Evolutionary conservation across 805 yeast genomes (phyloP).

Genomic region (Wickerhamomyces bovis): DNA sequence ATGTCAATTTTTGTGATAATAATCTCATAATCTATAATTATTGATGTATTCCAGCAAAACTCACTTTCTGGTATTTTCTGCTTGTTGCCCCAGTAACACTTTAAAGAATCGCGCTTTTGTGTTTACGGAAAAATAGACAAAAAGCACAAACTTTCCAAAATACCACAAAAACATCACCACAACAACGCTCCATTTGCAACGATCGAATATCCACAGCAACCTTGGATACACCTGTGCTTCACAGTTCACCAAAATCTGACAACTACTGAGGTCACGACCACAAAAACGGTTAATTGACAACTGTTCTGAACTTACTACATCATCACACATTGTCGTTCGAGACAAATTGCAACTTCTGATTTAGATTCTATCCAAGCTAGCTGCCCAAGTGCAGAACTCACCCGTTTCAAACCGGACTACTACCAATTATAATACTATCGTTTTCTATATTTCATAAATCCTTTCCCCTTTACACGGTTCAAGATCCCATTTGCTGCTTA

Average conservation of each 20-base stretch:
- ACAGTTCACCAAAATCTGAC: background rate
- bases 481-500: background rate
- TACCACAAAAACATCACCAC: background rate
- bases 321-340: background rate
- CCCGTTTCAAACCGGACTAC: background rate
- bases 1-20: no score
- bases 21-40: no score
- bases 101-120: background rate
- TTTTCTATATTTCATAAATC: background rate
- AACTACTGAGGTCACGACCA: background rate
- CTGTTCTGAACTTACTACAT: background rate
- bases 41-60: no score
- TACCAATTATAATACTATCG: background rate
- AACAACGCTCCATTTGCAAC: background rate
- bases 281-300: background rate
- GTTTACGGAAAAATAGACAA: no score
- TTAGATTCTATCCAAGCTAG: background rate
- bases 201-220: background rate
- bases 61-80: no score
- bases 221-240: background rate
- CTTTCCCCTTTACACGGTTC: background rate
- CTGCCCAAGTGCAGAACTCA: background rate
- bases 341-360: background rate
- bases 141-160: no score
- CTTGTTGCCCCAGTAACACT: background rate